Conservation (phyloP, 129 eudicot genomes). For the Pulicaria dysenterica region DNA sequence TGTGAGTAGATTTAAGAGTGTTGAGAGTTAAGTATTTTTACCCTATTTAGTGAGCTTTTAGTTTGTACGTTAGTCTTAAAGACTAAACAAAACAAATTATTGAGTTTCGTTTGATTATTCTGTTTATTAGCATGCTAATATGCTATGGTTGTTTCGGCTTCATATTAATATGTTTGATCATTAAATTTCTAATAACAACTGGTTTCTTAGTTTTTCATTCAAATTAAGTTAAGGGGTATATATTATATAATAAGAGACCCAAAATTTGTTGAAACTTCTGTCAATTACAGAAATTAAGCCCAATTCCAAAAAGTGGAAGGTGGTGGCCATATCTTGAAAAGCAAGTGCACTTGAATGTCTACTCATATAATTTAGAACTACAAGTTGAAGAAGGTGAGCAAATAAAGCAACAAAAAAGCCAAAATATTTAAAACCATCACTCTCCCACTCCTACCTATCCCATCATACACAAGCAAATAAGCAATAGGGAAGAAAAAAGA, state of each 20-base stretch:
- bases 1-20: no score
- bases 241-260: not conserved
- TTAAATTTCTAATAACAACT: not conserved
- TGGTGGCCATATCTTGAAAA: slow-evolving; percentile 42
- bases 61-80: no score
- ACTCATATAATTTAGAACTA: slow-evolving; percentile 26
- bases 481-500: slow-evolving; percentile 15
- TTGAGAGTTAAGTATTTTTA: no score
- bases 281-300: slow-evolving; percentile 14
- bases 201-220: not conserved
- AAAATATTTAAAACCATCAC: slow-evolving; percentile 41
- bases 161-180: no score
- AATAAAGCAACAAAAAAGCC: slow-evolving; percentile 37
- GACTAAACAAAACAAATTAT: no score
- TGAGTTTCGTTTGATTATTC: no score
- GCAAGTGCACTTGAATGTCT: slow-evolving; percentile 39
- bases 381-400: slow-evolving; percentile 45
- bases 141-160: no score
- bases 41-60: no score
- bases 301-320: slow-evolving; percentile 33
- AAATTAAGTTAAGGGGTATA: not conserved
- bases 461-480: slow-evolving; percentile 40
- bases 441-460: slow-evolving; percentile 42
- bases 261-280: slow-evolving; percentile 15
- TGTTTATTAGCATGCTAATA: no score